Conservation (phyloP, 2,329 filamentous ascomycete species). For the Aspergillus texensis region DNA sequence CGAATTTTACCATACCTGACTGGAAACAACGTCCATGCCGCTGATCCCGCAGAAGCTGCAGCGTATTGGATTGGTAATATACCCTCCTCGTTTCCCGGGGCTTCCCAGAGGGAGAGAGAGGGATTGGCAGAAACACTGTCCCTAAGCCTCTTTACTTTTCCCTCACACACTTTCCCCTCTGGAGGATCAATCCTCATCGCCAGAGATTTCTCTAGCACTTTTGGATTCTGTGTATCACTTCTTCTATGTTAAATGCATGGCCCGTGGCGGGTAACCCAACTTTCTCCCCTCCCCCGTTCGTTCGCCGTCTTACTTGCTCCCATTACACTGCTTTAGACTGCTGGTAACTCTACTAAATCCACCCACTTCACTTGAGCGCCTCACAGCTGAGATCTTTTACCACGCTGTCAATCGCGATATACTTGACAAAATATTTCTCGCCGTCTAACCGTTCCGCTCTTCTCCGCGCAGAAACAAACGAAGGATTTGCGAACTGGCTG, state of each 20-base stretch:
- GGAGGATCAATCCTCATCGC: conserved; percentile 9
- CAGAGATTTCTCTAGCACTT: conserved; percentile 12
- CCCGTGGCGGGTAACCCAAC: conserved; percentile 18
- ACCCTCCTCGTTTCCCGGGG: conserved; percentile 16
- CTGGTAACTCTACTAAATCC: neutral
- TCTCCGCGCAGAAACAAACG: conserved; percentile 6
- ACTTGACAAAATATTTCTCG: conserved; percentile 7
- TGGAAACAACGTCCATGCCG: conserved; percentile 3
- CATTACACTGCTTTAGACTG: conserved; percentile 13
- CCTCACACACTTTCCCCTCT: conserved; percentile 12
- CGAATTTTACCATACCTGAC: conserved; percentile 12
- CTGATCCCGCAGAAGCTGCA: conserved; percentile 4
- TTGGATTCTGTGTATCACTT: conserved; percentile 16
- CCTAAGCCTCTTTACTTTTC: conserved; percentile 12
- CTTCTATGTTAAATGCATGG: conserved; percentile 21
- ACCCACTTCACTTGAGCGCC: neutral
- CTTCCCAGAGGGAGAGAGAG: conserved; percentile 12
- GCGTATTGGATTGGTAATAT: conserved; percentile 17
- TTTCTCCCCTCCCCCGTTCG: conserved; percentile 18
- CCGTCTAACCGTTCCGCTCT: conserved; percentile 1
- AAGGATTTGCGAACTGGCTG: conserved; percentile 23
- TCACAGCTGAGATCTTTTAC: neutral
- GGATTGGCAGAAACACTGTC: conserved; percentile 18
- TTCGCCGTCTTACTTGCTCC: conserved; percentile 19
- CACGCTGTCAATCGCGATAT: conserved; percentile 8